Conservation (phyloP, 352 stramenopile species). For the Hyaloperonospora arabidopsidis region DNA sequence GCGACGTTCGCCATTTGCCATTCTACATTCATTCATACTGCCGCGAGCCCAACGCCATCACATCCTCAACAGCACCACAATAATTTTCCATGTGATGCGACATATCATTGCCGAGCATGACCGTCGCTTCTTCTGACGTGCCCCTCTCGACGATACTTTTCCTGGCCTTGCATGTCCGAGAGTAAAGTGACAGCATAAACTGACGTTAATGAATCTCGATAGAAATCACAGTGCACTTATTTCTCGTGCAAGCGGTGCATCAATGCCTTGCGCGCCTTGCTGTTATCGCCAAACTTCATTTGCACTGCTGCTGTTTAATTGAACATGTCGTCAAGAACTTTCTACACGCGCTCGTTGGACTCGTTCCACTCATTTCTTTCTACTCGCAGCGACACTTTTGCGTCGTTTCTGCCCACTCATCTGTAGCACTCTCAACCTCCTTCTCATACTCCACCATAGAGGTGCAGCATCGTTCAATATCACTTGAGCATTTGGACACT, state of each 20-base stretch:
- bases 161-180: not conserved
- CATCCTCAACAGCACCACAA: constrained; percentile 1
- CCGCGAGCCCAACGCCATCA: constrained; percentile 1
- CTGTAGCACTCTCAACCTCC: constrained; percentile 2
- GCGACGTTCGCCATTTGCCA: not conserved
- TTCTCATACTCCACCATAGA: not conserved
- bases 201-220: not conserved
- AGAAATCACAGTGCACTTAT: constrained; percentile 11
- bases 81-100: constrained; percentile 10
- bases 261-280: not conserved
- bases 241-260: constrained; percentile 4
- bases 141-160: not conserved
- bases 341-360: constrained; percentile 1
- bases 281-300: not conserved
- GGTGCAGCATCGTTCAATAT: constrained; percentile 1
- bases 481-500: not conserved
- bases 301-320: constrained; percentile 4
- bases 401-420: constrained; percentile 6
- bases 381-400: constrained; percentile 2
- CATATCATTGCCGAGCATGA: constrained; percentile 6
- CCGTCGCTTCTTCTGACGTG: not conserved
- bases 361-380: not conserved
- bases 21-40: not conserved
- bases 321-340: constrained; percentile 10
- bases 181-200: not conserved